phyloP scores from a whole-genome alignment of 345 rosid genomes.

The Melaleuca quinquenervia region DNA sequence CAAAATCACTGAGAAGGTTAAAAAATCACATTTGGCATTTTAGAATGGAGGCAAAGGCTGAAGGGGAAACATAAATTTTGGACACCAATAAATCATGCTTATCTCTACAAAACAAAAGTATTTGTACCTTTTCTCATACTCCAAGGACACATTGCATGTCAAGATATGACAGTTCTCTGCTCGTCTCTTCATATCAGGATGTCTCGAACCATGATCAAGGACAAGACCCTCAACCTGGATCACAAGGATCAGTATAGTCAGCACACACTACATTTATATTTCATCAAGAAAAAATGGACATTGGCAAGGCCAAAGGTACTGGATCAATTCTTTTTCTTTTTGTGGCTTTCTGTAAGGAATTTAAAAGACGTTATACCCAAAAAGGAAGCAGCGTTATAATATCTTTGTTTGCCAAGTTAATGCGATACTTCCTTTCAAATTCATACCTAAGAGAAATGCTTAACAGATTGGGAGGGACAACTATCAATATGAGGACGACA shows the following conservation, averaged over 20 bases:
- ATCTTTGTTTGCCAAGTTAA: not conserved
- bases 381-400: not conserved
- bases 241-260: not conserved
- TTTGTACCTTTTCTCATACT: slow-evolving; percentile 85
- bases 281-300: not conserved
- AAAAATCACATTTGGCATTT: not conserved
- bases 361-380: not conserved
- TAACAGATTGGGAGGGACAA: not conserved
- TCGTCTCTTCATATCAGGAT: slow-evolving; percentile 97
- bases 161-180: slow-evolving; percentile 91
- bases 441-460: not conserved
- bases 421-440: not conserved
- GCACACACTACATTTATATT: not conserved
- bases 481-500: not conserved
- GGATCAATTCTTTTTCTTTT: not conserved
- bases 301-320: not conserved
- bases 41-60: not conserved
- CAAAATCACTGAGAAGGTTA: not conserved
- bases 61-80: not conserved
- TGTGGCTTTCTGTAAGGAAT: not conserved
- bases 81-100: not conserved
- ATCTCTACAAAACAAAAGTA: not conserved
- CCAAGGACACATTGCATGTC: slow-evolving; percentile 93
- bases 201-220: slow-evolving; percentile 97
- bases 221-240: slow-evolving; percentile 92